Conservation (phyloP, 1,284 basidiomycete species). For the Salmacisia buchloeana region DNA sequence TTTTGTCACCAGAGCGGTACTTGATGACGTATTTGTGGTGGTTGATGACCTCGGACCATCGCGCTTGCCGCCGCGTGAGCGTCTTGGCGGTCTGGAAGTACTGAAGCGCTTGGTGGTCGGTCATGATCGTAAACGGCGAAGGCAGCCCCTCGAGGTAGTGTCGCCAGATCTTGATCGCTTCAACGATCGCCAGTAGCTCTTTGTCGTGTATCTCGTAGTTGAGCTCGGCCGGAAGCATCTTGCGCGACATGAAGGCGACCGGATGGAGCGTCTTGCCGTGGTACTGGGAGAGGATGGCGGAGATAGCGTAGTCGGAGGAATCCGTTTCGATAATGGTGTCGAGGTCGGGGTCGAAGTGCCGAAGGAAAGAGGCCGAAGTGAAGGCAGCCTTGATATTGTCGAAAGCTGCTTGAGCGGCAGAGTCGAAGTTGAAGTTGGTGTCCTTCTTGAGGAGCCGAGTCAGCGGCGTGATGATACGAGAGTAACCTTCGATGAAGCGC, state of each 20-base stretch:
- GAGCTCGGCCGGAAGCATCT: no score
- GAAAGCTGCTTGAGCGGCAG: not conserved
- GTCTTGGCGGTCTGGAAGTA: constrained; percentile 13
- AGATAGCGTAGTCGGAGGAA: no score
- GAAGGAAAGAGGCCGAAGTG: no score
- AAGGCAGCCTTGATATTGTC: not conserved
- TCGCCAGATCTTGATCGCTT: constrained; percentile 41
- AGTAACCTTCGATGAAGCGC: constrained; percentile 9
- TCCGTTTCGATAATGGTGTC: no score
- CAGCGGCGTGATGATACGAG: not conserved
- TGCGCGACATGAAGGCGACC: no score
- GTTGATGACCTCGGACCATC: constrained; percentile 17
- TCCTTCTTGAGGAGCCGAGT: not conserved
- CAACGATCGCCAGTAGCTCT: constrained; percentile 52
- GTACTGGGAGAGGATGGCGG: no score
- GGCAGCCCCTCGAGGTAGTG: constrained; percentile 50
- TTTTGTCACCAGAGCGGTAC: constrained; percentile 15
- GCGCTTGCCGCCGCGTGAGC: constrained; percentile 16
- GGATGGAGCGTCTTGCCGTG: no score
- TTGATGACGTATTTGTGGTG: constrained; percentile 13
- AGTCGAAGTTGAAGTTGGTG: not conserved
- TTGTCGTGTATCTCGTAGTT: no score
- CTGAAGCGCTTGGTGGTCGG: constrained; percentile 18
- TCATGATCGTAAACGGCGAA: constrained; percentile 10
- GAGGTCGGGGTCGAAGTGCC: no score